Evolutionary conservation across 2,329 filamentous ascomycete species (phyloP).

Genomic region (Fusarium solani-melongenae): DNA sequence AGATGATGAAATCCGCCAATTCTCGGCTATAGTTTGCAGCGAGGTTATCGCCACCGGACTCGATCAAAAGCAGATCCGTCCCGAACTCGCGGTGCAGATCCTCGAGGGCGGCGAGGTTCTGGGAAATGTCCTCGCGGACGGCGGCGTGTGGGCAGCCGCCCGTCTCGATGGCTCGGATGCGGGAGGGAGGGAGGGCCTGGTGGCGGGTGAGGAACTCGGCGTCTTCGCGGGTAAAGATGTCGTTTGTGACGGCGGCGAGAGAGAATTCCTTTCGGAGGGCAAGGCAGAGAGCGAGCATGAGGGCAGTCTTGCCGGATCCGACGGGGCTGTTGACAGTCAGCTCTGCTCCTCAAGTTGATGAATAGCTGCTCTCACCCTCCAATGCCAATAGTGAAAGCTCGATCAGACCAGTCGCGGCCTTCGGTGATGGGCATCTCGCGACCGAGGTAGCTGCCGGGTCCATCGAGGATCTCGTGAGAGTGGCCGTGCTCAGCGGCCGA

Average conservation of each 20-base stretch:
- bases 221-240: conserved; percentile 98
- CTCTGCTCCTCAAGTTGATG: neutral
- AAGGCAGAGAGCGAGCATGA: conserved; percentile 93
- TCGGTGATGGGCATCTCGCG: conserved; percentile 95
- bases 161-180: conserved; percentile 96
- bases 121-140: conserved; percentile 94
- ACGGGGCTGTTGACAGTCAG: conserved; percentile 74
- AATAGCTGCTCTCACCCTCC: conserved; percentile 76
- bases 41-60: conserved; percentile 95
- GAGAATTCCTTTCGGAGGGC: conserved; percentile 83
- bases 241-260: conserved; percentile 96
- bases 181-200: conserved; percentile 81
- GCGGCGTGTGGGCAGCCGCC: conserved; percentile 97
- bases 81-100: conserved; percentile 84
- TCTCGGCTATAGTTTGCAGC: conserved; percentile 97
- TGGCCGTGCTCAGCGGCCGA: conserved; percentile 84
- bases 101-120: conserved; percentile 92
- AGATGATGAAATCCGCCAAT: conserved; percentile 96
- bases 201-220: conserved; percentile 95
- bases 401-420: conserved; percentile 85
- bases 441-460: conserved; percentile 88
- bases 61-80: conserved; percentile 89
- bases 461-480: conserved; percentile 93
- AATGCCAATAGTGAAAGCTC: conserved; percentile 97
- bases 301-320: conserved; percentile 94